Evolutionary conservation across 352 stramenopile species (phyloP), one percentile per base, ranked within the genome.

Genomic region (Globisporangium nagaii): DNA sequence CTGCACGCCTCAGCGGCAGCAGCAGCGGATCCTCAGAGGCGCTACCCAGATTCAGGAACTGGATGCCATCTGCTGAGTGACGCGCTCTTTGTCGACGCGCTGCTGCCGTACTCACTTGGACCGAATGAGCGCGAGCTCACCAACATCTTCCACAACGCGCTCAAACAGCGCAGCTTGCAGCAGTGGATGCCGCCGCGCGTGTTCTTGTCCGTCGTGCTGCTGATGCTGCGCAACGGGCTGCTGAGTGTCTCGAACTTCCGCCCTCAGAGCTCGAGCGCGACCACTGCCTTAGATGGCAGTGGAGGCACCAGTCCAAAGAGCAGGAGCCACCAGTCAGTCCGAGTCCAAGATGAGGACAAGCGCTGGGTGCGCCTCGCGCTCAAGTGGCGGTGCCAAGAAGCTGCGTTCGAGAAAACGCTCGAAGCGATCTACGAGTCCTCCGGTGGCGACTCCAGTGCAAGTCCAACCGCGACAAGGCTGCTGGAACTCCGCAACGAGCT

Each of bases 111-210:
- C 5, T 87, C 79, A 2, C 63, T 84, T 1, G 71, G 73, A 2
- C 63, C 69, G 10, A 71, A 53, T 0, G 74, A 77, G 12, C 74
- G 76, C 17, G 79, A 90, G 36, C 63, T 90, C 17, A 47, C 49
- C 22, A 87, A 86, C 51, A 71, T 90, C 12, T 90, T 87, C 48
- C 63, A 81, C 57, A 88, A 90, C 36, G 71, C 75, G 27, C 60
- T 90, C 19, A 70, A 70, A 22, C 79, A 90, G 60, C 73, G 79
- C 4, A 53, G 70, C 9, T 44, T 88, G 17, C 66, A 77, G 35
- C 31, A 68, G 6, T 56, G 70, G 8, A 88, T 90, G 79, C 75
- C 79, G 9, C 31, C 71, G 54, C 77, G 75, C 1, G 74, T 86
- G 35, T 90, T 90, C 41, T 72, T 69, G 15, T 88, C 79, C 0